A percentile compares a stretch with the other conserved stretches of the same genome.
phyloP scores from a whole-genome alignment of 169 alveolate species.

The Cryptosporidium meleagridis region DNA sequence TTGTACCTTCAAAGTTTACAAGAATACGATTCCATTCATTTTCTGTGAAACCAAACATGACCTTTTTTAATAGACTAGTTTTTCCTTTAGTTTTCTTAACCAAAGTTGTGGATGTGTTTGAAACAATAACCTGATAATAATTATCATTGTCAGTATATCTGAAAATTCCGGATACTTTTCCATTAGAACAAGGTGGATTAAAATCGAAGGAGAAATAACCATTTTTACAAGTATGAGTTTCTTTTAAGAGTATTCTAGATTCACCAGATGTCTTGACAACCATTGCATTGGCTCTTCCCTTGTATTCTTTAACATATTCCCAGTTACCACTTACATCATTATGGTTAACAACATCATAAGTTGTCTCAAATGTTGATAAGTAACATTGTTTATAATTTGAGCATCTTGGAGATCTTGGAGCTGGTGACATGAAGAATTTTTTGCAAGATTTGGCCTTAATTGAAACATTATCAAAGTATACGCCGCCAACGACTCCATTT shows the following conservation, averaged over 20 bases:
- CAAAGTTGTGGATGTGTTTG: conserved; percentile 43
- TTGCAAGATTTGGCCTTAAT: conserved; percentile 83
- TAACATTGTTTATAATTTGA: conserved; percentile 76
- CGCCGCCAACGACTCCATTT: conserved; percentile 86
- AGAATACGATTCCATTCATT: conserved; percentile 77
- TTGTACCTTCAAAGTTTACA: conserved; percentile 76
- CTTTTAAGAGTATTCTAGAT: conserved; percentile 55
- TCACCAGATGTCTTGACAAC: conserved; percentile 11
- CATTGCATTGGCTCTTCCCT: conserved; percentile 62
- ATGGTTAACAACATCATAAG: conserved; percentile 33
- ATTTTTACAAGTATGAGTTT: conserved; percentile 69
- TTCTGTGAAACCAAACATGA: conserved; percentile 1
- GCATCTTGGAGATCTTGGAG: conserved; percentile 80
- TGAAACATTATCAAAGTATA: conserved; percentile 84
- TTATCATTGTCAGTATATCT: conserved; percentile 66
- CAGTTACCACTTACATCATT: conserved; percentile 64
- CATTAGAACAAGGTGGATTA: conserved; percentile 78
- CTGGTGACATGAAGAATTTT: conserved; percentile 61
- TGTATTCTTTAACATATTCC: conserved; percentile 70
- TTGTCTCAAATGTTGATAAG: conserved; percentile 72
- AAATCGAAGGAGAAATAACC: conserved; percentile 80
- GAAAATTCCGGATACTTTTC: conserved; percentile 76
- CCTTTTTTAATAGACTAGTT: conserved; percentile 15
- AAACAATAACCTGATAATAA: conserved; percentile 59
- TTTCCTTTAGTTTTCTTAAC: conserved; percentile 3